Evolutionary conservation across 2,329 filamentous ascomycete species (phyloP).

Genomic region (Aurifilum marmelostoma): DNA sequence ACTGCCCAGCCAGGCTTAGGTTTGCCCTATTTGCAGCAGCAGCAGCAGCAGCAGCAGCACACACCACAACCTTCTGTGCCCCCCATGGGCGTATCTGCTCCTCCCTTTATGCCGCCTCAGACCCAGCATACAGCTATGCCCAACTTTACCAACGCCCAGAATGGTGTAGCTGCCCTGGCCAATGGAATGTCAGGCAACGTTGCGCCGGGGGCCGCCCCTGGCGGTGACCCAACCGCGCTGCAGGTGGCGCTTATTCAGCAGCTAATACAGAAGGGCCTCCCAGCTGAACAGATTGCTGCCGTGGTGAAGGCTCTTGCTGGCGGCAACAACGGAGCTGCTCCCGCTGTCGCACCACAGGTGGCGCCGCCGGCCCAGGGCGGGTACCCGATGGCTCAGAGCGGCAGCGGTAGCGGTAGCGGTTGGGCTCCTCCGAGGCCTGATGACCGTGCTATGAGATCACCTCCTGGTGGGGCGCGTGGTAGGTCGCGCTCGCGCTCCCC

Average conservation of each 20-base stretch:
- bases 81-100: conserved; percentile 60
- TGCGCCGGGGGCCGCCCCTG: conserved; percentile 39
- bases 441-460: conserved; percentile 68
- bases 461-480: conserved; percentile 55
- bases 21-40: conserved; percentile 34
- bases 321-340: conserved; percentile 37
- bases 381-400: conserved; percentile 40
- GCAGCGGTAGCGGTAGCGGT: conserved; percentile 34
- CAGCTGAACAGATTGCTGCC: conserved; percentile 74
- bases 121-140: conserved; percentile 38
- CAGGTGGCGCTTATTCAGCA: conserved; percentile 77
- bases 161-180: conserved; percentile 42
- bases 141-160: conserved; percentile 33
- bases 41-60: conserved; percentile 24
- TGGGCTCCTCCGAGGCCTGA: conserved; percentile 44
- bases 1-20: conserved; percentile 31
- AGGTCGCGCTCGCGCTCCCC: conserved; percentile 82
- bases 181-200: conserved; percentile 42
- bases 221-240: conserved; percentile 58
- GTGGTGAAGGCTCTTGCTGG: conserved; percentile 58
- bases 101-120: conserved; percentile 40
- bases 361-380: conserved; percentile 47
- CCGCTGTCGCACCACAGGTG: conserved; percentile 41
- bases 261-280: conserved; percentile 73
- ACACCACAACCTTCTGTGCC: conserved; percentile 52